Base-by-base conservation (phyloP, 495 filamentous ascomycete genomes). In the Patellaria atrata region DNA sequence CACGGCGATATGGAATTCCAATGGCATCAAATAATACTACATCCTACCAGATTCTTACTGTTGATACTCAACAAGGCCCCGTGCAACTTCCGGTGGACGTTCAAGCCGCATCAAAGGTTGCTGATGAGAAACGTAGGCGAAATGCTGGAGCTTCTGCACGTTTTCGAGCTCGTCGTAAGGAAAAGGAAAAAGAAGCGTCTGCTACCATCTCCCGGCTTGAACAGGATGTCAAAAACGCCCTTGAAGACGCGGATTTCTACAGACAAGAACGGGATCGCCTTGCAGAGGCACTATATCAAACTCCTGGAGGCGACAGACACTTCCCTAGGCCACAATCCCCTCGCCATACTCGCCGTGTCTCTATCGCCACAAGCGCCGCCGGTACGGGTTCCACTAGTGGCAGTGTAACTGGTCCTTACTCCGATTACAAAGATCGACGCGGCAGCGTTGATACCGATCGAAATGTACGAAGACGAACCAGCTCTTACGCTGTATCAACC, bases 141-240 rank as follows among this genome's bases (percentile, higher is more conserved):
- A 97, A 97, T 53, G 92, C 91, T 32, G 82, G 82, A 27, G 89
- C 89, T 5, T 94, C 85, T 25, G 75, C 84, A 38, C 64, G 89
- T 26, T 94, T 96, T 48, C 75, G 89, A 35, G 75, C 80, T 51
- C 69, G 87, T 33, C 73, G 81, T 46, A 96, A 94, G 55, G 78
- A 89, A 48, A 85, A 83, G 48, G 87, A 94, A 56, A 67, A 70
- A 45, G 77, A 84, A 48, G 73, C 77, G 19, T 69, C 73, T 22
- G 67, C 68, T 28, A 75, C 67, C 23, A 71, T 76, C 19, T 63
- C 73, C 38, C 70, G 77, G 46, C 63, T 79, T 21, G 73, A 75
- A 39, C 64, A 74, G 40, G 67, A 74, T 35, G 37, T 59, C 5
- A 51, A 52, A 25, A 54, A 62, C 6, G 37, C 53, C 3, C 22